These are phyloP conservation scores for Myriosclerotinia scirpicola DNA, from an alignment of 2,329 filamentous ascomycete genomes.

Conservation along the genomic window DNA sequence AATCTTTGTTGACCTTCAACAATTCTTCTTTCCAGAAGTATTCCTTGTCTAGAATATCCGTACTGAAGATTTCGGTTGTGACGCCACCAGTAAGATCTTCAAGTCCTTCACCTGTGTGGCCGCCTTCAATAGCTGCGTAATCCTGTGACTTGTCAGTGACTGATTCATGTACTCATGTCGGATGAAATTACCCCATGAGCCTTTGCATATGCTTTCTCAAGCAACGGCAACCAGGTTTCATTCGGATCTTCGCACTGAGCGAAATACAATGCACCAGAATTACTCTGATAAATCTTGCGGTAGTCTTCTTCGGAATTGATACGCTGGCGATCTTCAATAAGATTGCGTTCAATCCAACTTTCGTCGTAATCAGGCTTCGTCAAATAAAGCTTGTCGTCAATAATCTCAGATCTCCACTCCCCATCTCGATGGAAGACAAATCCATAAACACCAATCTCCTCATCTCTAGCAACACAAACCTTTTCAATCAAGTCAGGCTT, in stretches of 20 bases:
- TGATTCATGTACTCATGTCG: neutral
- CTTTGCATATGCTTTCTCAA: constrained; percentile 84
- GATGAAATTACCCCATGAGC: constrained; percentile 55
- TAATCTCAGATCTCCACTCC: constrained; percentile 82
- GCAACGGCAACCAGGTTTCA: constrained; percentile 78
- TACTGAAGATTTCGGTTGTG: constrained; percentile 65
- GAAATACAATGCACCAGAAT: constrained; percentile 76
- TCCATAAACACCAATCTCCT: constrained; percentile 77
- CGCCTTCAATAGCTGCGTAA: constrained; percentile 72
- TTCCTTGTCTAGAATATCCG: constrained; percentile 74
- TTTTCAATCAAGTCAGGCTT: constrained; percentile 48
- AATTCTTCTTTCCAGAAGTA: constrained; percentile 83
- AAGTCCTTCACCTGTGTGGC: constrained; percentile 58
- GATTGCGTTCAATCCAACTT: constrained; percentile 60
- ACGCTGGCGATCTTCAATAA: constrained; percentile 71
- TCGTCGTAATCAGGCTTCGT: constrained; percentile 80
- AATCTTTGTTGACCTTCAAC: constrained; percentile 76
- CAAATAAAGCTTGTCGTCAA: constrained; percentile 86
- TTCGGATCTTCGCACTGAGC: constrained; percentile 73
- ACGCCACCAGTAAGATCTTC: constrained; percentile 67
- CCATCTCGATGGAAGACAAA: constrained; percentile 86
- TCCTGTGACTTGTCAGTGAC: constrained; percentile 46
- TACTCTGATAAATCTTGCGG: constrained; percentile 46
- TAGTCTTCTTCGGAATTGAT: constrained; percentile 59
- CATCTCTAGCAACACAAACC: constrained; percentile 41